Conservation (phyloP, 345 rosid species). For the Brassica cretica region DNA sequence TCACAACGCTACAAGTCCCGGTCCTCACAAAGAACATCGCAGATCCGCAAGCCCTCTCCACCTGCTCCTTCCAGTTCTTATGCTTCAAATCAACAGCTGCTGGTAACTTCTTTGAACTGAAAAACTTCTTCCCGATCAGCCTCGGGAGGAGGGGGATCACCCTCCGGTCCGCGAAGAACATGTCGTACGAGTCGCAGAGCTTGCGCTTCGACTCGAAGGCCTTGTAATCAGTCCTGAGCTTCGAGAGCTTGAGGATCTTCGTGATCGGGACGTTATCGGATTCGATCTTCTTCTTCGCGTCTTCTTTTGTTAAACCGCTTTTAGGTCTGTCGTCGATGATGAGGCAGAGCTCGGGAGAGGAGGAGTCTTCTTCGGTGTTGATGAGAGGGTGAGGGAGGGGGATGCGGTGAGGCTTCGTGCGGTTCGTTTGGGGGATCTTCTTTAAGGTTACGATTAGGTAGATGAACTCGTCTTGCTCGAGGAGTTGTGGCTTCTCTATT, state of each 20-base stretch:
- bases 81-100: slow-evolving; percentile 63
- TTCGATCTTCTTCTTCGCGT: slow-evolving; percentile 60
- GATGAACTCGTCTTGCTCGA: slow-evolving; percentile 66
- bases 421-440: slow-evolving; percentile 62
- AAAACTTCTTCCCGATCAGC: slow-evolving; percentile 75
- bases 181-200: slow-evolving; percentile 41
- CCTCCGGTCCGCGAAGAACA: slow-evolving; percentile 40
- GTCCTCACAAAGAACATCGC: slow-evolving; percentile 61
- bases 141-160: slow-evolving; percentile 58
- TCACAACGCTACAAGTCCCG: slow-evolving; percentile 72
- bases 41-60: slow-evolving; percentile 59
- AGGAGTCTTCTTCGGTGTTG: slow-evolving; percentile 34
- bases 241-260: slow-evolving; percentile 68
- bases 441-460: slow-evolving; percentile 58
- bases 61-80: slow-evolving; percentile 79
- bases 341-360: slow-evolving; percentile 59
- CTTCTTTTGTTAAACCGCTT: slow-evolving; percentile 60
- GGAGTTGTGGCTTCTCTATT: slow-evolving; percentile 61
- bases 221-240: slow-evolving; percentile 37
- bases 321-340: slow-evolving; percentile 73
- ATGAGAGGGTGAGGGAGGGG: slow-evolving; percentile 55
- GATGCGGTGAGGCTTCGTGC: slow-evolving; percentile 55
- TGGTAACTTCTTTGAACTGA: slow-evolving; percentile 63
- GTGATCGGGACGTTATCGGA: slow-evolving; percentile 59
- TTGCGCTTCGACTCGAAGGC: slow-evolving; percentile 36